Evolutionary conservation across 805 yeast genomes (phyloP), one percentile per base, ranked within the genome.

Genomic region (Candida tammaniensis): DNA sequence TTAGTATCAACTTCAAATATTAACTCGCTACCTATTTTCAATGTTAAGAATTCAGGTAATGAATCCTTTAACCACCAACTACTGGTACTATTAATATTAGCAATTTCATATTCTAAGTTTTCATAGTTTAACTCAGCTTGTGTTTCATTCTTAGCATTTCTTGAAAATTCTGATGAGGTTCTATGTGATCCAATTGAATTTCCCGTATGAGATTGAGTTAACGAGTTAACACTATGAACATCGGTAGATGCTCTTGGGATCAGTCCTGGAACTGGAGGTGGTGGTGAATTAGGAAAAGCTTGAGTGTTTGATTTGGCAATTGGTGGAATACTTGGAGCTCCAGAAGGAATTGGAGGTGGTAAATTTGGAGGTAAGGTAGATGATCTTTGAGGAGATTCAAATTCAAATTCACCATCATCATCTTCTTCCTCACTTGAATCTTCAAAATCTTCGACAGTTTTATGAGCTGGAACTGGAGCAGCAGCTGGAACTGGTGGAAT

Each of bases 1-100:
- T 70, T 63, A 17, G 76, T 74, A 37, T 87, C 95, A 15, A 78
- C 72, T 54, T 87, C 95, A 53, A 58, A 78, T 12, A 75, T 63
- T 19, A 80, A 52, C 14, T 80, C 83, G 26, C 56, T 64, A 2
- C 74, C 73, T 14, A 61, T 55, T 31, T 59, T 63, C 1, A 54
- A 18, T 2, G 61, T 55, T 17, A 80, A 52, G 12, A 61, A 51
- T 0, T 76, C 73, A 2, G 95, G 95, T 5, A 80, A 60, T 6
- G 71, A 70, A 11, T 72, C 65, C 8, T 59, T 59, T 11, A 76
- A 45, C 91, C 93, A 86, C 96, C 96, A 88, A 30, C 25, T 30
- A 15, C 32, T 19, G 3, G 38, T 30, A 3, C 49, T 50, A 5
- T 44, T 44, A n/a, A 57, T 44, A 27, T 52, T 51, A 7, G 48